Conservation (phyloP, 1,139 yeast species). For the Nematodospora anomalae region DNA sequence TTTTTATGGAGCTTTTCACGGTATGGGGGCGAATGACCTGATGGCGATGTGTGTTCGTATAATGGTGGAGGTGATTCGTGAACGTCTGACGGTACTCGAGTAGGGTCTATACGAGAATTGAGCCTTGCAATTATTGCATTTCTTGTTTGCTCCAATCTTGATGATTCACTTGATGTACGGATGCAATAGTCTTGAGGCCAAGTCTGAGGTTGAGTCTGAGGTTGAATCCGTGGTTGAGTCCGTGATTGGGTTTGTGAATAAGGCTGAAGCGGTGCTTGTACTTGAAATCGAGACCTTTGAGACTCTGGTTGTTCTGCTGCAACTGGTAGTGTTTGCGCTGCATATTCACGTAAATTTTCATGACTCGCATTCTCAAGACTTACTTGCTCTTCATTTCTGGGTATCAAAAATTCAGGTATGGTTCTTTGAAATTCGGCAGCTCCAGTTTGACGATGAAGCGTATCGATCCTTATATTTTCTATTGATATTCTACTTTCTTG, state of each 20-base stretch:
- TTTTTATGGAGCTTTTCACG: constrained; percentile 35
- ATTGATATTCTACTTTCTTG: not conserved
- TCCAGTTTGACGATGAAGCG: not conserved
- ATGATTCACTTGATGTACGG: too few relatives aligned
- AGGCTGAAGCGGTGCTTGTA: not conserved
- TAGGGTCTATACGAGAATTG: constrained; percentile 9
- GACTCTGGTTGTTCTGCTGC: too few relatives aligned
- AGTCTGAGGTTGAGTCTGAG: not conserved
- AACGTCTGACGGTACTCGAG: constrained; percentile 4
- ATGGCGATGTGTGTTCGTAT: constrained; percentile 11
- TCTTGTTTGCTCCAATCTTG: constrained; percentile 11
- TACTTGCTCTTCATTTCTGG: not conserved
- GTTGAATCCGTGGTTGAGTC: not conserved
- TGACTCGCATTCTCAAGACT: too few relatives aligned
- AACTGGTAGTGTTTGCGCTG: too few relatives aligned
- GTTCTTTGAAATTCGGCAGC: not conserved
- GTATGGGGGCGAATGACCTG: constrained; percentile 40
- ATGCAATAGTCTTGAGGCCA: too few relatives aligned
- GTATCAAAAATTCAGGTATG: not conserved
- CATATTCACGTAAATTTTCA: too few relatives aligned
- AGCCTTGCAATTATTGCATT: constrained; percentile 14
- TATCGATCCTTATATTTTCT: not conserved
- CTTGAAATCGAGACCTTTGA: too few relatives aligned
- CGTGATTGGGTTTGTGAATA: constrained; percentile 1
- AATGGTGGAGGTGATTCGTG: constrained; percentile 19